Base-by-base conservation (phyloP, 106 monocot species). In the Hemerocallis citrina region DNA sequence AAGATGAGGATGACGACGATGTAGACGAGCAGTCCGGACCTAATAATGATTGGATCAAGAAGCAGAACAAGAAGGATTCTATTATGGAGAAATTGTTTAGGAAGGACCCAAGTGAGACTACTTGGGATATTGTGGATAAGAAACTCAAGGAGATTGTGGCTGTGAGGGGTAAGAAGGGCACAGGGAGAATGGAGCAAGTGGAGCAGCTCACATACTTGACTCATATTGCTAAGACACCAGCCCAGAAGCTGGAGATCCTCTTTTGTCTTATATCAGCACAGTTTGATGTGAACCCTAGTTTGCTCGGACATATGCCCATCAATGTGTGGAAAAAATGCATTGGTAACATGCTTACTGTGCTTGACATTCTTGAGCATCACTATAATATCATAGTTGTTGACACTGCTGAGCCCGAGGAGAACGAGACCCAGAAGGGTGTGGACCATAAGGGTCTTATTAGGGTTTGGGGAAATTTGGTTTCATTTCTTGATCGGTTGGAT, bases 101-200 rank as follows among this genome's bases (percentile, higher is more conserved):
- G 77, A 89, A 93, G 67, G 77, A 89, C 19, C 89, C 85, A 4
- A 90, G 86, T 61, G 83, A 89, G 63, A 95, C 86, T 34, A 89
- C 89, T 5, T 95, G 95, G 95, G 90, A 90, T 11, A 47, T 72
- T 60, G 90, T 96, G 38, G 78, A 96, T 52, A 90, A 90, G 62
- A 96, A 86, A 47, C 64, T 96, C 1, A 90, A 96, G 60, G 95
- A 96, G 65, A 86, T 96, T 76, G 76, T 96, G 35, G 83, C 89
- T 6, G 80, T 74, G 11, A 86, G 95, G 72, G 95, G 90, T 13
- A 83, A 63, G 46, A 96, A 96, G 59, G 95, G 95, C 2, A 96
- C 95, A 15, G 74, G 90, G 6, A 83, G 90, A 30, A 69, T 90
- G 22, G 95, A 96, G 67, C 95, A 87, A 40, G 90, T 96, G 3